Percentiles rank a stretch among this genome's conserved stretches.
phyloP scores from a whole-genome alignment of 371 early-diverging fungal species.

The Rhizopus sp. region DNA sequence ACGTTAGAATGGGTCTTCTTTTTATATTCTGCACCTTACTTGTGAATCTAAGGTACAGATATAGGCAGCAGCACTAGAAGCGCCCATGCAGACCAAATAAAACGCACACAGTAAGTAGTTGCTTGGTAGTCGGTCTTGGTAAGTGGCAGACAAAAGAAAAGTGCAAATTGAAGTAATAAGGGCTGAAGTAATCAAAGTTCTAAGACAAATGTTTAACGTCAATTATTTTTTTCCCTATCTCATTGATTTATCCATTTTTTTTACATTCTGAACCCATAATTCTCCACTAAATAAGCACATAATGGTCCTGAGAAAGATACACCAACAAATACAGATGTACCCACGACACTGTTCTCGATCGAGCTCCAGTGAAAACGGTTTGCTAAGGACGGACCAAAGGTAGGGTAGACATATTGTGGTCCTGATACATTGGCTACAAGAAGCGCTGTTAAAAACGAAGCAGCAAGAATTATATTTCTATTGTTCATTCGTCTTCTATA shows the following conservation, averaged over 20 bases:
- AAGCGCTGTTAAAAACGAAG: conserved; percentile 39
- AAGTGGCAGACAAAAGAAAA: conserved; percentile 47
- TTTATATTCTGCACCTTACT: conserved; percentile 15
- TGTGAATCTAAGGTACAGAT: conserved; percentile 49
- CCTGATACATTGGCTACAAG: conserved; percentile 47
- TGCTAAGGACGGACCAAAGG: conserved; percentile 41
- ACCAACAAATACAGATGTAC: conserved; percentile 50
- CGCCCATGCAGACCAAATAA: conserved; percentile 38
- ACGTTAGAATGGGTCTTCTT: neutral
- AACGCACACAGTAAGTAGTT: conserved; percentile 36
- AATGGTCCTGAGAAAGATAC: conserved; percentile 52
- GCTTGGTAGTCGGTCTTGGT: conserved; percentile 33
- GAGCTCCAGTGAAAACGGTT: conserved; percentile 45
- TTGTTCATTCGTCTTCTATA: neutral
- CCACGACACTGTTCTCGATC: conserved; percentile 49
- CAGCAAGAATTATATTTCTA: conserved; percentile 5
- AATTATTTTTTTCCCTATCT: neutral
- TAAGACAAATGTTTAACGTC: neutral
- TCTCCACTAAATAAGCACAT: conserved; percentile 43
- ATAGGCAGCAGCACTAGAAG: conserved; percentile 47
- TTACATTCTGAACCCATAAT: conserved; percentile 33
- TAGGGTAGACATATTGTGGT: conserved; percentile 50
- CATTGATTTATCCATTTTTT: neutral
- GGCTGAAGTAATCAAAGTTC: conserved; percentile 19
- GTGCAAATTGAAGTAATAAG: conserved; percentile 20